These are phyloP conservation scores for Heritiera littoralis DNA, from an alignment of 345 rosid species.

Conservation along the genomic window DNA sequence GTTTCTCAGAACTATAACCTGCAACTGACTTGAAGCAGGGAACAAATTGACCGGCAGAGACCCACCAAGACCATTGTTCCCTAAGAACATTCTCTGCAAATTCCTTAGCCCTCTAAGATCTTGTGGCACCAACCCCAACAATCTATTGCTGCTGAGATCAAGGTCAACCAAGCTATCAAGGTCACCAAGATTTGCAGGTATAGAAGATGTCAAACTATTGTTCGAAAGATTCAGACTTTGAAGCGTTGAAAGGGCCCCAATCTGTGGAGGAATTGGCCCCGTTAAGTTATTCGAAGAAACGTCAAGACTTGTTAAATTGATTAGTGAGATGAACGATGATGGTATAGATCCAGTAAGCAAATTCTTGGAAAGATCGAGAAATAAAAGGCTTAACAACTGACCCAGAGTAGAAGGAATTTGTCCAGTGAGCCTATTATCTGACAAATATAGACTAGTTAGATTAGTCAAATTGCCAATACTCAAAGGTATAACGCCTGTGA, in stretches of 20 bases:
- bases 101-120: conserved; percentile 62
- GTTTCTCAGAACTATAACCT: conserved; percentile 51
- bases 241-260: conserved; percentile 63
- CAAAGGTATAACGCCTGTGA: conserved; percentile 61
- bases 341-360: conserved; percentile 69
- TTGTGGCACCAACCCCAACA: conserved; percentile 65
- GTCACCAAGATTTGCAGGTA: conserved; percentile 74
- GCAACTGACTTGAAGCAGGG: conserved; percentile 54
- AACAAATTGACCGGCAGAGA: conserved; percentile 58
- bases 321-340: conserved; percentile 53
- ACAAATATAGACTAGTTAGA: conserved; percentile 55
- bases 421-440: conserved; percentile 61
- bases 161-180: conserved; percentile 65
- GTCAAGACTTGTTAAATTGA: conserved; percentile 62
- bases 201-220: conserved; percentile 62
- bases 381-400: conserved; percentile 46
- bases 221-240: conserved; percentile 64
- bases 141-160: conserved; percentile 75
- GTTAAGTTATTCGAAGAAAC: conserved; percentile 68
- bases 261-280: conserved; percentile 61
- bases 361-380: conserved; percentile 74
- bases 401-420: conserved; percentile 67
- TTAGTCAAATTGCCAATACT: conserved; percentile 72
- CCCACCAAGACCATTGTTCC: conserved; percentile 59
- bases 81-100: conserved; percentile 58